phyloP scores from a whole-genome alignment of 129 eudicot genomes.

The Centrapalus pauciflorus region DNA sequence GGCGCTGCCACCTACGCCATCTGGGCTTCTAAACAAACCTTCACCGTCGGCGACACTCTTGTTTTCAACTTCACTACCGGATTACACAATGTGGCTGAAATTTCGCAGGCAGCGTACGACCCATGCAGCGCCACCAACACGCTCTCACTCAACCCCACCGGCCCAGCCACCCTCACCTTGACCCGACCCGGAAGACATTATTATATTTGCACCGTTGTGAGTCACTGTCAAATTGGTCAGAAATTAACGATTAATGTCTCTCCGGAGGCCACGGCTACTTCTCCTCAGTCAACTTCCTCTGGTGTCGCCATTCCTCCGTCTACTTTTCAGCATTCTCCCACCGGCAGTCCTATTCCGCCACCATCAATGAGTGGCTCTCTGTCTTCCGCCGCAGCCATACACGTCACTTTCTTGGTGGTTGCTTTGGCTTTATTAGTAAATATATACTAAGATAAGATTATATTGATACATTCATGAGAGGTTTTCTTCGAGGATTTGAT shows the following conservation, averaged over 20 bases:
- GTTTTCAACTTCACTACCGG: constrained; percentile 47
- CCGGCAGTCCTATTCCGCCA: constrained; percentile 14
- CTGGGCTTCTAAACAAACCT: constrained; percentile 35
- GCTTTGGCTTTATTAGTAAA: constrained; percentile 36
- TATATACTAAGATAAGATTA: constrained; percentile 22
- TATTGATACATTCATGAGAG: not conserved
- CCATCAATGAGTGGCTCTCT: constrained; percentile 6
- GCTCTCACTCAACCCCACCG: constrained; percentile 29
- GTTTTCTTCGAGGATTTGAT: not conserved
- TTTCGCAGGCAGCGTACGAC: constrained; percentile 34
- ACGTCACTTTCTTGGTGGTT: constrained; percentile 30
- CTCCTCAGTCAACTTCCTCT: constrained; percentile 19
- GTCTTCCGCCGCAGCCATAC: constrained; percentile 14
- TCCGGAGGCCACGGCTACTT: constrained; percentile 12
- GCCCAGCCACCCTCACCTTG: constrained; percentile 45
- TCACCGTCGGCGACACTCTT: constrained; percentile 30
- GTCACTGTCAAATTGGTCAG: constrained; percentile 56
- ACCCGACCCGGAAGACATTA: constrained; percentile 37
- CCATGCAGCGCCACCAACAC: constrained; percentile 50
- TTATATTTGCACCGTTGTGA: constrained; percentile 43
- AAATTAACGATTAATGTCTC: constrained; percentile 53
- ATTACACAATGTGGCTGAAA: constrained; percentile 51
- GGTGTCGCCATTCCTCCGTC: constrained; percentile 12
- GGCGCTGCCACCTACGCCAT: constrained; percentile 24
- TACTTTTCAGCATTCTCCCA: constrained; percentile 10